Evolutionary conservation across 2,329 filamentous ascomycete genomes (phyloP).

Genomic region (Fusarium solani-melongenae): DNA sequence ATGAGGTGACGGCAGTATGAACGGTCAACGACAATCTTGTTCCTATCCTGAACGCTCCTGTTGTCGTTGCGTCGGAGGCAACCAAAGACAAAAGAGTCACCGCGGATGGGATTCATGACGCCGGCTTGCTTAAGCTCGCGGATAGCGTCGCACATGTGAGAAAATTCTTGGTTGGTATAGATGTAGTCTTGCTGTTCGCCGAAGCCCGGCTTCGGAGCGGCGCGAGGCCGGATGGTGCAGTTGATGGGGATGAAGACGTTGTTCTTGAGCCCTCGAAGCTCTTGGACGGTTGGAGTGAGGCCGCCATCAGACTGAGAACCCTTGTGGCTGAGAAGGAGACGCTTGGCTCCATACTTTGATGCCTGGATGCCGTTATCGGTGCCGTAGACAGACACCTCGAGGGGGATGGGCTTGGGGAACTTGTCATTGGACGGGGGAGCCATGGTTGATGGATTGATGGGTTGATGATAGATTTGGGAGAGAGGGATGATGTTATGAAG

Average conservation of each 20-base stretch:
- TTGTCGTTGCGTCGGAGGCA: conserved; percentile 46
- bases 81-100: conserved; percentile 70
- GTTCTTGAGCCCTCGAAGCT: conserved; percentile 48
- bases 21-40: conserved; percentile 51
- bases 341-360: conserved; percentile 56
- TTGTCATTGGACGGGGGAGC: neutral
- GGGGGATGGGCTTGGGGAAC: conserved; percentile 40
- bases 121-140: conserved; percentile 50
- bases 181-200: conserved; percentile 56
- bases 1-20: conserved; percentile 56
- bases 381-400: conserved; percentile 68
- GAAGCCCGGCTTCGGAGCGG: conserved; percentile 17
- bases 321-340: conserved; percentile 65
- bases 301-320: conserved; percentile 64
- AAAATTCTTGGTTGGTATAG: conserved; percentile 58
- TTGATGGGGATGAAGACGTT: conserved; percentile 55
- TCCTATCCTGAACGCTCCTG: neutral
- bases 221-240: conserved; percentile 66
- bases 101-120: conserved; percentile 51
- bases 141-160: conserved; percentile 56
- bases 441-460: conserved; percentile 7
- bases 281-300: conserved; percentile 59
- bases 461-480: neutral
- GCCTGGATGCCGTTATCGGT: conserved; percentile 53
- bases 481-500: neutral